These are phyloP conservation scores for Pyrenophora teres DNA, from an alignment of 2,329 filamentous ascomycete genomes.

Conservation along the genomic window DNA sequence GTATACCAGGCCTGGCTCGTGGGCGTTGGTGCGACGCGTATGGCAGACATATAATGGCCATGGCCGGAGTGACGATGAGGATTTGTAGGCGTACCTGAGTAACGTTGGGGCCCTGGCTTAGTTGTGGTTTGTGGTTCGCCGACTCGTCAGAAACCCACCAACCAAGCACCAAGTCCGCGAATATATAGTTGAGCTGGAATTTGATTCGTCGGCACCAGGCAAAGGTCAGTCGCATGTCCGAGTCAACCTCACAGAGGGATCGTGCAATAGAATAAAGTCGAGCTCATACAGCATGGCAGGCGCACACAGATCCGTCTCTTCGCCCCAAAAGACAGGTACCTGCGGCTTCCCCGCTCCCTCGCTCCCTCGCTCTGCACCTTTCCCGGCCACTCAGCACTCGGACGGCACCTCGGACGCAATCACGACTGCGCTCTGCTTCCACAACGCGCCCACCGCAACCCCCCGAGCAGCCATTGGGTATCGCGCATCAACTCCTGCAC, in stretches of 20 bases:
- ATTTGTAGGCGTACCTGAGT: conserved; percentile 14
- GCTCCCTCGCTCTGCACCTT: conserved; percentile 30
- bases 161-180: conserved; percentile 20
- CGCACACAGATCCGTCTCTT: conserved; percentile 10
- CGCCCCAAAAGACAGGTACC: conserved; percentile 9
- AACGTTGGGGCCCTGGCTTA: conserved; percentile 24
- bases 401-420: conserved; percentile 40
- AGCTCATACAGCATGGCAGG: conserved; percentile 20
- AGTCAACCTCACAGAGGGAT: conserved; percentile 6
- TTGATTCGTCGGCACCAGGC: conserved; percentile 21
- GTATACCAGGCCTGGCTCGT: background rate
- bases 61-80: conserved; percentile 19
- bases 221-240: conserved; percentile 20
- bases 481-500: conserved; percentile 25
- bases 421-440: conserved; percentile 38
- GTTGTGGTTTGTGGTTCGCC: conserved; percentile 24
- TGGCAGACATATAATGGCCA: conserved; percentile 35
- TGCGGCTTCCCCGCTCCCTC: conserved; percentile 21
- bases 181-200: conserved; percentile 15
- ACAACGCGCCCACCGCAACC: conserved; percentile 33
- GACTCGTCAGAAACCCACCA: conserved; percentile 24
- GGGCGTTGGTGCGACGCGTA: conserved; percentile 34
- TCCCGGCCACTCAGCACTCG: conserved; percentile 43
- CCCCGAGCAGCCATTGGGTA: conserved; percentile 33
- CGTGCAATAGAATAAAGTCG: conserved; percentile 8